A percentile compares a stretch with the other conserved stretches of the same genome.
These are phyloP conservation scores for Pseudocercospora musae DNA, from an alignment of 2,329 filamentous ascomycete genomes.

Conservation along the genomic window DNA sequence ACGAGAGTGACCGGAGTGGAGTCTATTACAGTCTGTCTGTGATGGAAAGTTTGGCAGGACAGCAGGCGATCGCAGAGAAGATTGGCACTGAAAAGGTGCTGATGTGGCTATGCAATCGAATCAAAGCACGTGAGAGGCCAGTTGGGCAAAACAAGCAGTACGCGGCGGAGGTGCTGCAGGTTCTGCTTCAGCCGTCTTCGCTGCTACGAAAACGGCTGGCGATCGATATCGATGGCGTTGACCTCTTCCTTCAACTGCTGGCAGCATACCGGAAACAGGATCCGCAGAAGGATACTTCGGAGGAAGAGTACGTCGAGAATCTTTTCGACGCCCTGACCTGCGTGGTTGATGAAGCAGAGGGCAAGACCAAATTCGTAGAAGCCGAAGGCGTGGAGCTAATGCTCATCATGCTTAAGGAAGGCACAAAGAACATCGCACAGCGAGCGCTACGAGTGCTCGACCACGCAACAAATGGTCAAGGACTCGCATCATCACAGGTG, in stretches of 20 bases:
- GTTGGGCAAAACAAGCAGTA: conserved; percentile 94
- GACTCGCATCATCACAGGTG: conserved; percentile 49
- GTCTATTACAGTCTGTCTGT: conserved; percentile 82
- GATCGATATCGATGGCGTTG: conserved; percentile 60
- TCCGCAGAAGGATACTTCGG: conserved; percentile 77
- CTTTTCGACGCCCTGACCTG: conserved; percentile 84
- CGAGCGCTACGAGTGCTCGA: conserved; percentile 79
- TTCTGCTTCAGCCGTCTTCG: conserved; percentile 73
- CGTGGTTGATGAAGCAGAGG: conserved; percentile 68
- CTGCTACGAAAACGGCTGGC: conserved; percentile 63
- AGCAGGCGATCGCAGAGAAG: conserved; percentile 63
- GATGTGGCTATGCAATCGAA: conserved; percentile 72
- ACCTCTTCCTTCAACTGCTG: conserved; percentile 76
- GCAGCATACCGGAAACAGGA: conserved; percentile 83
- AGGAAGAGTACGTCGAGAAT: conserved; percentile 94
- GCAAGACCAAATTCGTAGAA: conserved; percentile 78
- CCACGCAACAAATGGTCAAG: conserved; percentile 66
- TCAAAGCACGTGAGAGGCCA: conserved; percentile 63
- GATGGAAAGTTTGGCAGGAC: conserved; percentile 80
- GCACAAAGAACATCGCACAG: conserved; percentile 73
- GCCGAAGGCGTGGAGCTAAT: conserved; percentile 90
- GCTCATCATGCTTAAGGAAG: conserved; percentile 86
- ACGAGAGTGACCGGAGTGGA: conserved; percentile 72
- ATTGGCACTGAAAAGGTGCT: conserved; percentile 71
- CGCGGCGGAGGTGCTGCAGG: conserved; percentile 84